Evolutionary conservation across 2,329 filamentous ascomycete species (phyloP).

Genomic region (Sclerotinia minor): DNA sequence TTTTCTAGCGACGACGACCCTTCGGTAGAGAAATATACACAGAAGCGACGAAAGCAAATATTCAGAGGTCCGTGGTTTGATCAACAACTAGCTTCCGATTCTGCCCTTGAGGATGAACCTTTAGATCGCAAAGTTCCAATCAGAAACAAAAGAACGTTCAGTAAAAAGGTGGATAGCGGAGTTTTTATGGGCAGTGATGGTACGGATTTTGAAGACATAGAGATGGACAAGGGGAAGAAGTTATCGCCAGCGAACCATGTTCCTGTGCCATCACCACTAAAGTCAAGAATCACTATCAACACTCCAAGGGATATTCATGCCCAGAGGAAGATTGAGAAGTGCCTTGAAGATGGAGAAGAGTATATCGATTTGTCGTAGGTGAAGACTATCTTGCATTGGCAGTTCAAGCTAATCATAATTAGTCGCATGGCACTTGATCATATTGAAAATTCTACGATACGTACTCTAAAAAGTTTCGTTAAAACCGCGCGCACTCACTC

Average conservation of each 20-base stretch:
- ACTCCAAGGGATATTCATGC: constrained; percentile 38
- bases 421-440: constrained; percentile 46
- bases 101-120: constrained; percentile 26
- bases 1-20: constrained; percentile 75
- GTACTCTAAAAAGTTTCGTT: constrained; percentile 55
- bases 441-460: constrained; percentile 58
- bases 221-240: neutral
- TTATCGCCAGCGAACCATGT: neutral
- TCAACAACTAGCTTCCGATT: constrained; percentile 50
- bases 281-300: constrained; percentile 6
- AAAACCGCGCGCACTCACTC: constrained; percentile 47
- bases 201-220: constrained; percentile 46
- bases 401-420: constrained; percentile 25
- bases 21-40: constrained; percentile 62
- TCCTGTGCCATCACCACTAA: constrained; percentile 8
- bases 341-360: constrained; percentile 60
- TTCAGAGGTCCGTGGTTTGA: constrained; percentile 69
- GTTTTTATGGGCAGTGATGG: constrained; percentile 67
- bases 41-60: constrained; percentile 59
- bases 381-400: neutral
- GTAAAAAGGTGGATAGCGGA: constrained; percentile 65
- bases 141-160: constrained; percentile 52
- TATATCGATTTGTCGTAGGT: constrained; percentile 62
- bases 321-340: constrained; percentile 50
- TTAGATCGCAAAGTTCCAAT: constrained; percentile 21